Percentiles rank a stretch among this genome's conserved stretches.
These are phyloP conservation scores for Tetragonia tetragonoides DNA, from an alignment of 148 eudicot species.

Conservation along the genomic window DNA sequence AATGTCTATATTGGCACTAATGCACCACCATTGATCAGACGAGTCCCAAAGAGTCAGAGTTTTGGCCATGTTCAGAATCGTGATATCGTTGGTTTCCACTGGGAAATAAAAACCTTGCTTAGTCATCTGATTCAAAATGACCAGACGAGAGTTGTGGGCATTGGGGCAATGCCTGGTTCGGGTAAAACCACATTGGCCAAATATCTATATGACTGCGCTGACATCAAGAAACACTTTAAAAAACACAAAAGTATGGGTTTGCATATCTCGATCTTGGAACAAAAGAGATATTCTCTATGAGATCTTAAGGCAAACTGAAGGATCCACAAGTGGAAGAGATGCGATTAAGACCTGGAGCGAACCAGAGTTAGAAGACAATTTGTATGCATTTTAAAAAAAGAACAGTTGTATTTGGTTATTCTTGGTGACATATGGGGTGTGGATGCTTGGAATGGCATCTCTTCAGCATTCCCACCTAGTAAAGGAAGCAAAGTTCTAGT, in stretches of 20 bases:
- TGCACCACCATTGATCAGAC: too few species aligned
- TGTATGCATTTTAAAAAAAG: neutral
- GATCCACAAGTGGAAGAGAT: neutral
- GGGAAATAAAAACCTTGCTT: too few species aligned
- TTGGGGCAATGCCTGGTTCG: neutral
- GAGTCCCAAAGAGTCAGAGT: too few species aligned
- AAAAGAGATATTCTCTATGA: neutral
- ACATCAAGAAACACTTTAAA: neutral
- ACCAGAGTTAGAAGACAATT: neutral
- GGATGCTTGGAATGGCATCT: neutral
- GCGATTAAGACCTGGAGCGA: neutral
- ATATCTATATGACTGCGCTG: neutral
- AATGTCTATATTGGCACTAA: too few species aligned
- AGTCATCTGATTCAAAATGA: too few species aligned
- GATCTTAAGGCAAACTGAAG: neutral
- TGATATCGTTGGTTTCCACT: too few species aligned
- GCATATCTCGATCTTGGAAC: neutral
- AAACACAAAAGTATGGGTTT: neutral
- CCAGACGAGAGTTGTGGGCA: too few species aligned
- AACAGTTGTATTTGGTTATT: conserved; percentile 10
- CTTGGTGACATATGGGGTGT: conserved; percentile 22
- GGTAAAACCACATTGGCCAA: neutral
- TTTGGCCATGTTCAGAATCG: too few species aligned
- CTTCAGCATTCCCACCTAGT: conserved; percentile 12
- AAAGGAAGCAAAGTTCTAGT: conserved; percentile 18